Conservation (phyloP, 192 early-diverging fungal species). For the Fimicolochytrium jonesii region DNA sequence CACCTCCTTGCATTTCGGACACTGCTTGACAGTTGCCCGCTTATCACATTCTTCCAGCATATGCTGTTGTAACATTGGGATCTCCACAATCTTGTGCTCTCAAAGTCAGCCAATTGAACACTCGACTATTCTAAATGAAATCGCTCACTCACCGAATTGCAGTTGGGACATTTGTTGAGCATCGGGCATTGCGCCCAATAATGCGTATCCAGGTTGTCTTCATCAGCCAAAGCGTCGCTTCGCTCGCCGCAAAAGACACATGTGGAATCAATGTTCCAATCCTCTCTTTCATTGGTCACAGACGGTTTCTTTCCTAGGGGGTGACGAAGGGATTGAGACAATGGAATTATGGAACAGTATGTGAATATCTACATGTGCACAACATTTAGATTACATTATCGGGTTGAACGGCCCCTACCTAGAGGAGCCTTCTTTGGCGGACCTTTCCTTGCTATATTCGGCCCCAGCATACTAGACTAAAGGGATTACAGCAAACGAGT, state of each 20-base stretch:
- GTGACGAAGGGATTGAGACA: too few relatives aligned
- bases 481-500: too few relatives aligned
- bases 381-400: too few relatives aligned
- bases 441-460: too few relatives aligned
- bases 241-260: conserved; percentile 77
- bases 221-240: conserved; percentile 55
- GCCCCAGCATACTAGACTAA: too few relatives aligned
- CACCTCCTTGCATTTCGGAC: conserved; percentile 56
- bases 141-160: conserved; percentile 55
- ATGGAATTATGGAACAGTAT: too few relatives aligned
- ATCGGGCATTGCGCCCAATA: conserved; percentile 76
- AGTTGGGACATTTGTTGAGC: conserved; percentile 64
- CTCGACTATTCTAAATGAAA: not conserved
- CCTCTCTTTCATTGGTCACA: not conserved
- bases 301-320: not conserved
- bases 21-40: conserved; percentile 52
- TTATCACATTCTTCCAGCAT: conserved; percentile 64
- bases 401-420: too few relatives aligned
- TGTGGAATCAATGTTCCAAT: conserved; percentile 32
- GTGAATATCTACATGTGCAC: too few relatives aligned
- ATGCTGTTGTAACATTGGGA: conserved; percentile 61
- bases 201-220: conserved; percentile 67
- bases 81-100: conserved; percentile 61
- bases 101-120: not conserved
- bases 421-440: too few relatives aligned